These are phyloP conservation scores for Chalciporus piperatus DNA, from an alignment of 768 basidiomycete genomes.

Conservation along the genomic window DNA sequence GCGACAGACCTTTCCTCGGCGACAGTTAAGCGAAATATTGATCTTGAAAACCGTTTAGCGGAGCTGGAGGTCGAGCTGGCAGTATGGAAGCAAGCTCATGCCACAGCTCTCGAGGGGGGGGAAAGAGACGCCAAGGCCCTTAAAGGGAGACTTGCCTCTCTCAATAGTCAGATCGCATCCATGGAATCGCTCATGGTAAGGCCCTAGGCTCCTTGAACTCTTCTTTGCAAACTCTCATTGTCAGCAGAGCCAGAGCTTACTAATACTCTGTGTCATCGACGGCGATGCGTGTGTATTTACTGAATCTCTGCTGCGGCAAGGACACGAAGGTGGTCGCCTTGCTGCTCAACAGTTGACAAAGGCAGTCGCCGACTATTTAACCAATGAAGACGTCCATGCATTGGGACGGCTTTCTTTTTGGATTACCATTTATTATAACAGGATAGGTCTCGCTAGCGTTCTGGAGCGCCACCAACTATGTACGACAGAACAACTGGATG, in stretches of 20 bases:
- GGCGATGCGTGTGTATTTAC: conserved; percentile 70
- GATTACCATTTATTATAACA: conserved; percentile 73
- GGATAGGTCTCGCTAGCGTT: conserved; percentile 47
- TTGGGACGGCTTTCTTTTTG: conserved; percentile 71
- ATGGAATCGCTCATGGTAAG: conserved; percentile 50
- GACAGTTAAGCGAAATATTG: conserved; percentile 61
- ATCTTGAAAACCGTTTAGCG: conserved; percentile 60
- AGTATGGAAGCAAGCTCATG: conserved; percentile 71
- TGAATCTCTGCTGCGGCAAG: conserved; percentile 55
- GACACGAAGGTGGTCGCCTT: conserved; percentile 60
- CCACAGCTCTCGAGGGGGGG: conserved; percentile 56
- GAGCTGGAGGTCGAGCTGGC: conserved; percentile 68
- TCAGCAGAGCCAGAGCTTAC: conserved; percentile 56
- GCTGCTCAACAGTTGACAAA: conserved; percentile 65
- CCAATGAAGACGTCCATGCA: conserved; percentile 57
- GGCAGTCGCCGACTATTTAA: conserved; percentile 64
- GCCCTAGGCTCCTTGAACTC: conserved; percentile 4
- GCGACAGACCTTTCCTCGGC: conserved; percentile 56
- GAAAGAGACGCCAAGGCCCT: conserved; percentile 64
- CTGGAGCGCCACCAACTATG: conserved; percentile 55
- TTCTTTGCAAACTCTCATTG: background rate
- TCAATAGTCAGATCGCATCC: conserved; percentile 62
- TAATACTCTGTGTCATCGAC: conserved; percentile 74
- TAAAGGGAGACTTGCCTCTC: conserved; percentile 62
- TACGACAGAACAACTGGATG: conserved; percentile 62